Conservation (phyloP, 164 flowering plant genomes). For the Sedum album region DNA sequence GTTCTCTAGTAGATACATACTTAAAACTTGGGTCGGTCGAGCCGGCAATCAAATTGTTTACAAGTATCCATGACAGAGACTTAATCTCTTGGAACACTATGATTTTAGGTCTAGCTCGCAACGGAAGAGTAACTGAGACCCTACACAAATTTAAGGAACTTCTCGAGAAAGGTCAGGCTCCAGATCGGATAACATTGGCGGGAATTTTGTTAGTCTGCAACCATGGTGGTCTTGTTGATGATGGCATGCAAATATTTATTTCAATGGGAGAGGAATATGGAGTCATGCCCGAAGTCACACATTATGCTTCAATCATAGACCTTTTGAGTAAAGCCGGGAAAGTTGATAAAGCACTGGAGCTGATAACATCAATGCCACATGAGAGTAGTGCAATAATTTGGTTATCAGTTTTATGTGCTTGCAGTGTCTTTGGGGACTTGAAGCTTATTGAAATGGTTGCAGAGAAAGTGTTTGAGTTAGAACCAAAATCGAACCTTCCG, state of each 20-base stretch:
- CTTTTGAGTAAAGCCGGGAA: slow-evolving; percentile 14
- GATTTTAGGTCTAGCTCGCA: background rate
- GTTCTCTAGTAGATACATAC: slow-evolving; percentile 52
- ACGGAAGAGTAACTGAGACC: slow-evolving; percentile 17
- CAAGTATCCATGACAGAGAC: slow-evolving; percentile 29
- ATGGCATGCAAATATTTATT: background rate
- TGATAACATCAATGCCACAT: slow-evolving; percentile 32
- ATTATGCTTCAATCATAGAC: background rate
- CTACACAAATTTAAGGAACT: slow-evolving; percentile 25
- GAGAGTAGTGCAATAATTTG: slow-evolving; percentile 27
- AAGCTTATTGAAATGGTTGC: slow-evolving; percentile 38
- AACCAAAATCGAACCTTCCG: slow-evolving; percentile 23
- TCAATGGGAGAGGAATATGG: background rate
- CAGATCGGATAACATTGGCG: background rate
- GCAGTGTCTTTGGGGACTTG: slow-evolving; percentile 31
- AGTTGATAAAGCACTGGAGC: slow-evolving; percentile 33
- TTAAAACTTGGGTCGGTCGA: slow-evolving; percentile 37
- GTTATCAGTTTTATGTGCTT: slow-evolving; percentile 33
- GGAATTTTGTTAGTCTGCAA: background rate
- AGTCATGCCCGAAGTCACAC: background rate
- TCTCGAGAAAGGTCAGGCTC: background rate
- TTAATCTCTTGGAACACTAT: slow-evolving; percentile 25
- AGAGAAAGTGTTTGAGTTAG: slow-evolving; percentile 31
- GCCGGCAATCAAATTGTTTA: slow-evolving; percentile 30
- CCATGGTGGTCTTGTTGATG: background rate